Base-by-base conservation (phyloP, 2,329 filamentous ascomycete species). In the Fusarium chuoi region DNA sequence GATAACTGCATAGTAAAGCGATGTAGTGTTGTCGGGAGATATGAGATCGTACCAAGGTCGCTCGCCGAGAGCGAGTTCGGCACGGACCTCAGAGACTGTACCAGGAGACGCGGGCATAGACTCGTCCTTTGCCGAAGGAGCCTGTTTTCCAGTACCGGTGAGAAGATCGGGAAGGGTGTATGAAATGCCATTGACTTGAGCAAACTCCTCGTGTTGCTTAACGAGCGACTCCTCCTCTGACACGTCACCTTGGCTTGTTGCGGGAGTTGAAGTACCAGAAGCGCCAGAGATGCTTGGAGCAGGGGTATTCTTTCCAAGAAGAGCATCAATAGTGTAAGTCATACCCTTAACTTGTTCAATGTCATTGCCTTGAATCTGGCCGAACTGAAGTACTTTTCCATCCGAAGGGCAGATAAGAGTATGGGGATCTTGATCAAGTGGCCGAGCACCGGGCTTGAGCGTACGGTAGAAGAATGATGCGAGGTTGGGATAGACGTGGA, bases 301-400 rank as follows among this genome's bases (percentile, higher is more conserved):
- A 42, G 89, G 89, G 11, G 87, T 89, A 70, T 87, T 86, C 73
- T 89, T 91, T 58, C 96, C 96, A 5, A 99, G 88, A 4, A 99
- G 88, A 13, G 96, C 95, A 81, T 99, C 96, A 62, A 99, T 89
- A 75, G 92, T 97, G 84, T 99, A 99, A 2, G 96, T 99, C 88
- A 99, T 96, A 68, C 96, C 96, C 84, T 99, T 99, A 73, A 99
- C 96, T 84, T 99, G 96, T 82, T 99, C 96, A 48, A 99, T 97
- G 79, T 98, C 94, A 54, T 96, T 95, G 78, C 95, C 91, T 78
- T 97, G 93, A 65, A 99, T 98, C 77, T 91, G 91, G 17, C 96
- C 96, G 77, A 95, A 98, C 78, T 98, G 96, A 33, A 99, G 89
- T 51, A 99, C 89, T 73, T 93, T 93, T 52, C 96, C 96, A 81